Conservation (phyloP, 257 asterid species). For the Verbena officinalis region DNA sequence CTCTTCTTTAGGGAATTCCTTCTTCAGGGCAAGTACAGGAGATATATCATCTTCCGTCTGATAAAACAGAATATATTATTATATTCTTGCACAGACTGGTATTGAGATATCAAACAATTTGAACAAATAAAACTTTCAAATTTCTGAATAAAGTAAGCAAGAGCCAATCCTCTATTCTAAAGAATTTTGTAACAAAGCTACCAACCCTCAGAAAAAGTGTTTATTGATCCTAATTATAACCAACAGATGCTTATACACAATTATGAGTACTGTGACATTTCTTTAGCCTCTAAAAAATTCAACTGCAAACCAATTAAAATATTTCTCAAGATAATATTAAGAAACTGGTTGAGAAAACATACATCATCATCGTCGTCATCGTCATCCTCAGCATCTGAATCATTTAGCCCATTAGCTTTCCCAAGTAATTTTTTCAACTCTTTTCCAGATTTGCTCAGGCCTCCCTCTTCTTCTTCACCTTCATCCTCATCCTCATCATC, state of each 20-base stretch:
- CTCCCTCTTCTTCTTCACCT: conserved; percentile 82
- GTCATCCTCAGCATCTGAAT: conserved; percentile 84
- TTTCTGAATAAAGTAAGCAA: conserved; percentile 14
- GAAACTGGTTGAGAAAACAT: conserved; percentile 36
- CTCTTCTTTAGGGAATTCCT: conserved; percentile 84
- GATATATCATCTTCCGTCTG: conserved; percentile 77
- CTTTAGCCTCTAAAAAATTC: conserved; percentile 2
- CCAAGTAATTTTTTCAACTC: conserved; percentile 96
- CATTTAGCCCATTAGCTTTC: conserved; percentile 81
- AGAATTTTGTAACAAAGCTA: neutral
- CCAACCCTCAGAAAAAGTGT: neutral
- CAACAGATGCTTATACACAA: conserved; percentile 6
- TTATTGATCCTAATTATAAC: neutral
- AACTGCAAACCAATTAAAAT: conserved; percentile 7
- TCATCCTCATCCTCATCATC: conserved; percentile 94
- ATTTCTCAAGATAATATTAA: conserved; percentile 14
- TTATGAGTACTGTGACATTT: conserved; percentile 5
- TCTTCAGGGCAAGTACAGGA: conserved; percentile 85
- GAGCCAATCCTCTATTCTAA: conserved; percentile 7
- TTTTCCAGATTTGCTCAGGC: conserved; percentile 95
- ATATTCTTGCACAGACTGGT: neutral
- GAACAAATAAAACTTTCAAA: conserved; percentile 11
- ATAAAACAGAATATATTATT: conserved; percentile 23
- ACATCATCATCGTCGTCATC: conserved; percentile 93
- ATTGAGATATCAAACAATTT: neutral